A percentile compares a stretch with the other conserved stretches of the same genome.
phyloP scores from a whole-genome alignment of 345 rosid species.

The Lenwebbia sp. region DNA sequence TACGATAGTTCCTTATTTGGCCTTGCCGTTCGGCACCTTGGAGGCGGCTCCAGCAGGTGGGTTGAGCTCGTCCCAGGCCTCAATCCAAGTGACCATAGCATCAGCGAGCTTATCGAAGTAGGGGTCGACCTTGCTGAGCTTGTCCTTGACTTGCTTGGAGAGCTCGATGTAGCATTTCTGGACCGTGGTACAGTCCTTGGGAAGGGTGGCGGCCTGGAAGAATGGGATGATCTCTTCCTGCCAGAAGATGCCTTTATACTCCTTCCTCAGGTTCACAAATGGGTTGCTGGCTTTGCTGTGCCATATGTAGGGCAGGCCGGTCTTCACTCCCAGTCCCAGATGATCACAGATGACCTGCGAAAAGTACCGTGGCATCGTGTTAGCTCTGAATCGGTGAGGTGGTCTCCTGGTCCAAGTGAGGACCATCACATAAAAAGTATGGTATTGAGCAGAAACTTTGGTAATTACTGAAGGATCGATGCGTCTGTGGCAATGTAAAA shows the following conservation, averaged over 20 bases:
- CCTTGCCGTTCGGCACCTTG: slow-evolving; percentile 30
- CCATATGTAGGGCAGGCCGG: slow-evolving; percentile 76
- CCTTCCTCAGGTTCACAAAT: slow-evolving; percentile 82
- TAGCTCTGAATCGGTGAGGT: neutral
- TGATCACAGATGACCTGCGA: slow-evolving; percentile 83
- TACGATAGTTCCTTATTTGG: slow-evolving; percentile 5
- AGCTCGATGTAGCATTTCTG: slow-evolving; percentile 82
- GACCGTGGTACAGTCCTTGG: slow-evolving; percentile 70
- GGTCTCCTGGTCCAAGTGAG: neutral
- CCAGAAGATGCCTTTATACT: slow-evolving; percentile 91
- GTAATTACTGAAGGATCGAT: neutral
- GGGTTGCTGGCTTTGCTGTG: slow-evolving; percentile 99
- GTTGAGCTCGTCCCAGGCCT: slow-evolving; percentile 97
- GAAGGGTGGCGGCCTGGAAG: slow-evolving; percentile 54
- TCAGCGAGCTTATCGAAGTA: slow-evolving; percentile 82
- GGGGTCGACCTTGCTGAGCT: slow-evolving; percentile 64
- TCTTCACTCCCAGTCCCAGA: slow-evolving; percentile 78
- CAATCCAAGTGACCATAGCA: slow-evolving; percentile 94
- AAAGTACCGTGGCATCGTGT: neutral
- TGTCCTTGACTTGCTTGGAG: slow-evolving; percentile 70
- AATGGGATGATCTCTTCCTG: slow-evolving; percentile 95
- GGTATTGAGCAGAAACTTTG: neutral
- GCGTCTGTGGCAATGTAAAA: neutral
- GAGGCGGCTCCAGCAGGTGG: neutral
- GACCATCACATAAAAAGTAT: neutral